These are phyloP conservation scores for Rubia peregrina DNA, from an alignment of 305 asterid species.

Conservation along the genomic window DNA sequence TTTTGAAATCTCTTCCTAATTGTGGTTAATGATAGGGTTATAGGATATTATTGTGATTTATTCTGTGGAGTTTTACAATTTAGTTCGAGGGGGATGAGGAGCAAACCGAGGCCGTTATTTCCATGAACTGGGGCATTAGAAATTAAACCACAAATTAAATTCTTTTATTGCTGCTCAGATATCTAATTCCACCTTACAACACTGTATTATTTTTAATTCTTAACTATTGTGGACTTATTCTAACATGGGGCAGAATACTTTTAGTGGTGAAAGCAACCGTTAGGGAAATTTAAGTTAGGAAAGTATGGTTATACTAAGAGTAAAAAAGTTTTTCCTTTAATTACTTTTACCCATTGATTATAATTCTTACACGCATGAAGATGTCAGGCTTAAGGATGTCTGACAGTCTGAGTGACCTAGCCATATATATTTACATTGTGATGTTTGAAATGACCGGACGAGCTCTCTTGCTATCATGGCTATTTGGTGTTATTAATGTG, in stretches of 20 bases:
- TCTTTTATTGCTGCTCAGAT: slow-evolving; percentile 96
- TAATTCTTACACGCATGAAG: not conserved
- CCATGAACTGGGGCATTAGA: slow-evolving; percentile 99
- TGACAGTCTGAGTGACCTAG: not conserved
- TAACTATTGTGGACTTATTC: not conserved
- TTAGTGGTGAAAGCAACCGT: not conserved
- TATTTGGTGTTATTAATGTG: not conserved
- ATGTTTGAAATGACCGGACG: not conserved
- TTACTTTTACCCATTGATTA: not conserved
- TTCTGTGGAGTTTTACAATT: slow-evolving; percentile 22
- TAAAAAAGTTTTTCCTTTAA: too few species aligned
- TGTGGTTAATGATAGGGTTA: not conserved
- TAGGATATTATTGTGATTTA: not conserved
- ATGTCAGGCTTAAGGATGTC: not conserved
- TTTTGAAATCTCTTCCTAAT: not conserved
- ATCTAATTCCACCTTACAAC: slow-evolving; percentile 17
- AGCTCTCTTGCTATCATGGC: too few species aligned
- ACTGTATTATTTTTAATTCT: not conserved
- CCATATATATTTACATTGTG: not conserved
- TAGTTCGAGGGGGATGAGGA: slow-evolving; percentile 95
- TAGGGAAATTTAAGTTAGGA: too few species aligned
- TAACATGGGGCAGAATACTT: not conserved
- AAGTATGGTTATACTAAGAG: too few species aligned
- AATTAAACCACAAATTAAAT: slow-evolving; percentile 85
- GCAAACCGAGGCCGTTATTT: slow-evolving; percentile 96